These are phyloP conservation scores for Takashimella koratensis DNA, from an alignment of 1,284 basidiomycete genomes.

Conservation along the genomic window DNA sequence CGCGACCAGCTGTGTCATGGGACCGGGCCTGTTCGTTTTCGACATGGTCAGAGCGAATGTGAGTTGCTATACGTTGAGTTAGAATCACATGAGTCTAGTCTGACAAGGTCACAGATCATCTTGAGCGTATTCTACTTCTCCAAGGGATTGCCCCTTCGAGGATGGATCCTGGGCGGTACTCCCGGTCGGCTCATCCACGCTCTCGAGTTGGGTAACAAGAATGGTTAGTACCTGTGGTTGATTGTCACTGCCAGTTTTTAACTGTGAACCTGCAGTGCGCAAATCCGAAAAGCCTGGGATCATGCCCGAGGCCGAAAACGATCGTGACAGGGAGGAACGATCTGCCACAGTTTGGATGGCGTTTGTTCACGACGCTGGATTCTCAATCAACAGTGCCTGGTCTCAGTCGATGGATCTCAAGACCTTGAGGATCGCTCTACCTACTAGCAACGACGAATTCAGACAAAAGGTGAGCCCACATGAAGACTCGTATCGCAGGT, in stretches of 20 bases:
- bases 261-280: not conserved
- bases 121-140: slow-evolving; percentile 30
- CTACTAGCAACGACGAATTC: slow-evolving; percentile 28
- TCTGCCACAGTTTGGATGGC: slow-evolving; percentile 38
- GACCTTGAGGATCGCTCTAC: slow-evolving; percentile 28
- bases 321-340: slow-evolving; percentile 36
- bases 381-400: slow-evolving; percentile 32
- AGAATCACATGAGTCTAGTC: not conserved
- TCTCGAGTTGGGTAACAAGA: slow-evolving; percentile 34
- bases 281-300: slow-evolving; percentile 30
- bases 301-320: slow-evolving; percentile 16
- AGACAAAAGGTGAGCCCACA: slow-evolving; percentile 13
- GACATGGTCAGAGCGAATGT: slow-evolving; percentile 37
- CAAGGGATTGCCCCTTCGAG: slow-evolving; percentile 34
- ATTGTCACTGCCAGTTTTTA: not conserved
- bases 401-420: slow-evolving; percentile 20
- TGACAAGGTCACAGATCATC: slow-evolving; percentile 21
- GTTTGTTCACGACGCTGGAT: slow-evolving; percentile 31
- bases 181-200: slow-evolving; percentile 32
- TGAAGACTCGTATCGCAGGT: too few relatives aligned
- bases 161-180: slow-evolving; percentile 30
- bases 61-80: slow-evolving; percentile 6
- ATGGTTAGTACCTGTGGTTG: slow-evolving; percentile 1
- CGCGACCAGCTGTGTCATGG: slow-evolving; percentile 28
- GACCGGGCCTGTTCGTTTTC: slow-evolving; percentile 28